phyloP scores from a whole-genome alignment of 352 stramenopile genomes.

The Saprolegnia parasitica region DNA sequence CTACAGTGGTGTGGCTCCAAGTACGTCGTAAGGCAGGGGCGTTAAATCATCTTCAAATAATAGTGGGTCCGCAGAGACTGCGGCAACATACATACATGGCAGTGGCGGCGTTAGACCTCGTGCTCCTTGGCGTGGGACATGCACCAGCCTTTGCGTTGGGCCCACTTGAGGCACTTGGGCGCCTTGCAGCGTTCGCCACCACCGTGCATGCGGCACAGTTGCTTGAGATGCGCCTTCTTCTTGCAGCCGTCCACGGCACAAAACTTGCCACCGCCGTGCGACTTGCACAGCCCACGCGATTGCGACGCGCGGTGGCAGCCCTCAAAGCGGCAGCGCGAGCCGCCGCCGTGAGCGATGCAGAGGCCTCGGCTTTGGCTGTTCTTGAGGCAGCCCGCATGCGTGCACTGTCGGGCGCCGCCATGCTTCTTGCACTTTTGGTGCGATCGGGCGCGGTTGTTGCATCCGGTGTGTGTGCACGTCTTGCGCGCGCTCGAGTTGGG shows the following conservation, averaged over 20 bases:
- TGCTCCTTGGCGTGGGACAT: conserved; percentile 85
- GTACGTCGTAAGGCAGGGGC: neutral
- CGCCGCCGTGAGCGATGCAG: conserved; percentile 79
- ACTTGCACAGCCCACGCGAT: conserved; percentile 82
- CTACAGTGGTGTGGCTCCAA: conserved; percentile 10
- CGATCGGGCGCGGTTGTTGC: conserved; percentile 68
- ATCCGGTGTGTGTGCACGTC: conserved; percentile 38
- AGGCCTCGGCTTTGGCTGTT: conserved; percentile 83
- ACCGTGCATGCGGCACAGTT: conserved; percentile 79
- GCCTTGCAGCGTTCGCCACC: conserved; percentile 80
- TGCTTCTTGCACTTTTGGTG: conserved; percentile 89
- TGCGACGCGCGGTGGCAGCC: conserved; percentile 77
- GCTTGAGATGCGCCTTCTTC: conserved; percentile 85
- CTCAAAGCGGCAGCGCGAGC: conserved; percentile 72
- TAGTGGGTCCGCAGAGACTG: neutral
- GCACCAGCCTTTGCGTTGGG: conserved; percentile 83
- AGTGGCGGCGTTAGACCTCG: conserved; percentile 3
- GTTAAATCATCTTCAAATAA: neutral
- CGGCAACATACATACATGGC: neutral
- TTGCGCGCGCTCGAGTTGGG: conserved; percentile 8
- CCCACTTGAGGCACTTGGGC: conserved; percentile 77
- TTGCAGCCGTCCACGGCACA: conserved; percentile 75
- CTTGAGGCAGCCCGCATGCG: conserved; percentile 79
- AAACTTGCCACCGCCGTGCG: conserved; percentile 73
- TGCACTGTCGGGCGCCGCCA: conserved; percentile 78